Percentiles rank a stretch among this genome's conserved stretches.
Evolutionary conservation across 495 filamentous ascomycete genomes (phyloP).

Genomic region (Hyaloscypha hepaticicola): DNA sequence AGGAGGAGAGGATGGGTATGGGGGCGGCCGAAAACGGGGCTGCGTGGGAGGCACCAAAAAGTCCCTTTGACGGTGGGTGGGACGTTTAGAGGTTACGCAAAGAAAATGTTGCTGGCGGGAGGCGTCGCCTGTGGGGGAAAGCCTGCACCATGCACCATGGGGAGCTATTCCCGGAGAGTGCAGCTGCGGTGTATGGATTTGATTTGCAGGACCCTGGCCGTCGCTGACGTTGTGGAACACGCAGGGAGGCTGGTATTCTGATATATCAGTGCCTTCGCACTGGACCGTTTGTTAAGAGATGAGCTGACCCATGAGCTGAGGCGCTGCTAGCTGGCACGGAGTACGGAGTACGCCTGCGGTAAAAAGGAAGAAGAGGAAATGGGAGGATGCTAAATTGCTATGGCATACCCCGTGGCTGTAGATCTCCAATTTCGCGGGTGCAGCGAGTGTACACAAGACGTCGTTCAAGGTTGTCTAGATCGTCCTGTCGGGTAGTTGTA

Average conservation of each 20-base stretch:
- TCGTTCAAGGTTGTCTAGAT: not conserved
- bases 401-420: not conserved
- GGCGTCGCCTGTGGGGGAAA: slow-evolving; percentile 17
- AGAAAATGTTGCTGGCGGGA: slow-evolving; percentile 22
- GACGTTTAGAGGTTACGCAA: slow-evolving; percentile 7
- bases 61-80: not conserved
- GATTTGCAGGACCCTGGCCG: slow-evolving; percentile 11
- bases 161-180: slow-evolving; percentile 16
- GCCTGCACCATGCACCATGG: not conserved
- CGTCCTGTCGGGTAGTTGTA: not conserved
- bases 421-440: not conserved
- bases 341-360: not conserved
- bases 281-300: slow-evolving; percentile 1
- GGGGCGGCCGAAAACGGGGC: slow-evolving; percentile 2
- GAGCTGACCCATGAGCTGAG: not conserved
- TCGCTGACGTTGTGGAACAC: slow-evolving; percentile 18
- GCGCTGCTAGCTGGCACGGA: not conserved
- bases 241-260: slow-evolving; percentile 2
- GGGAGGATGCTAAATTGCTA: not conserved
- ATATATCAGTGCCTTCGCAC: slow-evolving; percentile 9
- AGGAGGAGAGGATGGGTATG: not conserved
- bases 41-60: slow-evolving; percentile 8
- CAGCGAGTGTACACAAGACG: too few species aligned
- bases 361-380: not conserved
- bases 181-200: slow-evolving; percentile 16